Evolutionary conservation across 202 grass and related monocot species (phyloP), one percentile per base, ranked within the genome.

Genomic region (Carex sylvatica): DNA sequence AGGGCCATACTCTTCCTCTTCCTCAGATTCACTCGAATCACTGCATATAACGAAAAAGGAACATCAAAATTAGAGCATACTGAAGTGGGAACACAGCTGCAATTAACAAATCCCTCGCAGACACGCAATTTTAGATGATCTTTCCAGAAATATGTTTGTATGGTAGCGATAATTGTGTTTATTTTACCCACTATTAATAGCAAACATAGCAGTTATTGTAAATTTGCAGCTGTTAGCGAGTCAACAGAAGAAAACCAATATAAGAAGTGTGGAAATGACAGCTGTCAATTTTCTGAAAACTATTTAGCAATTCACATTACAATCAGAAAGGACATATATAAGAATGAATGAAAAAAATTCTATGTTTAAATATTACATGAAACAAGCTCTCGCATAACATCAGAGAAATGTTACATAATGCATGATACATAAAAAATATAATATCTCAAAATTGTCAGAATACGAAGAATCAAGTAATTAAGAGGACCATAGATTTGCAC

Each of bases 21-120:
- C 63, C 24, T 82, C 80, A 13, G 80, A 82, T 31, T 82, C 80
- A n/a, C 80, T 69, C 1, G 63, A 82, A 69, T 82, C 80, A 54
- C 80, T 82, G 80, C 80, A 67, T 9, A 63, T 68, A 19, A 13
- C 52, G 3, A 77, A 59, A 59, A 77, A 19, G 16, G 16, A 38
- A 58, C 53, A 14, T 77, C 52, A 77, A 59, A 36, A 36, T 77
- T 59, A 58, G 52, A 77, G 52, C 16, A 58, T 36, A 74, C 47
- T 36, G 26, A 55, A 58, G 13, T 59, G 22, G 72, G 3, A 56
- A 33, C 51, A 31, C 11, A 49, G 42, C n/a, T 56, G 70, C 19
- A 14, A 26, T 73, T 31, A 54, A 15, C 22, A 74, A 55, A 35
- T 76, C 31, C 13, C 24, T 75, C 5, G 3, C 23, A 75, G 71